Conservation (phyloP, 2,329 filamentous ascomycete species). For the Colletotrichum limetticola region DNA sequence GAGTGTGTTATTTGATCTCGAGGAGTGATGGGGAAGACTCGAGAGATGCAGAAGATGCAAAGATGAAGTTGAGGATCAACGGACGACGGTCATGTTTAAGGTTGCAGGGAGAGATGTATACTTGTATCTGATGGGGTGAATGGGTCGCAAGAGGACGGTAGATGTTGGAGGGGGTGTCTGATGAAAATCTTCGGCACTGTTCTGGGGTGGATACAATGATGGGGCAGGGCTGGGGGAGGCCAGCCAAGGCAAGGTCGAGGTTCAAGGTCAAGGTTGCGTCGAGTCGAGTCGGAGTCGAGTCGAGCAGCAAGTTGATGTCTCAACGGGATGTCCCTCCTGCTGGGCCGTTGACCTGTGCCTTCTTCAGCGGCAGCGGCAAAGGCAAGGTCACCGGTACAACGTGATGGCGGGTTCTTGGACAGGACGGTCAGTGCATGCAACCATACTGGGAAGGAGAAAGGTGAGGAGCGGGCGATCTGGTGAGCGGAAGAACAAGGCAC, state of each 20-base stretch:
- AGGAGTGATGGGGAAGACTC: slow-evolving; percentile 22
- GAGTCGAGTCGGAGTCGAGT: slow-evolving; percentile 31
- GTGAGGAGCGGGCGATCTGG: slow-evolving; percentile 49
- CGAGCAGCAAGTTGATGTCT: slow-evolving; percentile 12
- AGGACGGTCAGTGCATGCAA: slow-evolving; percentile 51
- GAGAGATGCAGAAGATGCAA: slow-evolving; percentile 33
- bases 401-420: slow-evolving; percentile 26
- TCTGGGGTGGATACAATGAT: slow-evolving; percentile 53
- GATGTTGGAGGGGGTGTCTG: slow-evolving; percentile 60
- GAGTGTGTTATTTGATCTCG: slow-evolving; percentile 10
- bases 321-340: slow-evolving; percentile 33
- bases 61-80: slow-evolving; percentile 42
- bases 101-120: slow-evolving; percentile 58
- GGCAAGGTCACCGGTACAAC: slow-evolving; percentile 29
- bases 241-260: slow-evolving; percentile 37
- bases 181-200: slow-evolving; percentile 61
- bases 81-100: slow-evolving; percentile 42
- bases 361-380: slow-evolving; percentile 43
- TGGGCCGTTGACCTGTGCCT: slow-evolving; percentile 46
- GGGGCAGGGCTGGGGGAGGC: slow-evolving; percentile 41
- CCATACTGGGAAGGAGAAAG: slow-evolving; percentile 62
- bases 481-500: slow-evolving; percentile 38
- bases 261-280: slow-evolving; percentile 35
- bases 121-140: slow-evolving; percentile 57
- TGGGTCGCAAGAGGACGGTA: slow-evolving; percentile 48